A percentile compares a stretch with the other conserved stretches of the same genome.
Evolutionary conservation across 2,329 filamentous ascomycete genomes (phyloP).

Genomic region (Xylariaceae sp.): DNA sequence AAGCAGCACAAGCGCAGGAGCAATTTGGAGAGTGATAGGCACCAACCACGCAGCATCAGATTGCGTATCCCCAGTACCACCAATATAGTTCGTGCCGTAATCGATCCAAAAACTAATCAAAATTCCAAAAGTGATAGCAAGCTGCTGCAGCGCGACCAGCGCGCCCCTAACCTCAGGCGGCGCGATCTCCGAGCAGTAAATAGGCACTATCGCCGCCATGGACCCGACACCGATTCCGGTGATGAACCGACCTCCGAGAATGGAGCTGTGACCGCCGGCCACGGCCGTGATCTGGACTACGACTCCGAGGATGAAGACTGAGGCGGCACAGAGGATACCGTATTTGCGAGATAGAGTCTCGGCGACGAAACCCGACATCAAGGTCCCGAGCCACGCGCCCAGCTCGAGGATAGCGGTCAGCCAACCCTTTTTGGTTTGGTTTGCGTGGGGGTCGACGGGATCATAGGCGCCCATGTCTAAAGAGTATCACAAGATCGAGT

Average conservation of each 20-base stretch:
- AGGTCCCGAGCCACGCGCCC: constrained; percentile 70
- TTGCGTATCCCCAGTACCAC: constrained; percentile 48
- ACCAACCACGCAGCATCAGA: constrained; percentile 69
- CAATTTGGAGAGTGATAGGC: constrained; percentile 67
- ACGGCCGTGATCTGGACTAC: constrained; percentile 63
- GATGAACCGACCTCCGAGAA: constrained; percentile 68
- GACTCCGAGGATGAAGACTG: constrained; percentile 67
- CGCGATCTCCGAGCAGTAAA: constrained; percentile 46
- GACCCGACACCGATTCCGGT: constrained; percentile 69
- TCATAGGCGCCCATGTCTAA: constrained; percentile 55
- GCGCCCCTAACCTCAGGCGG: constrained; percentile 41
- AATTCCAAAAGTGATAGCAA: constrained; percentile 57
- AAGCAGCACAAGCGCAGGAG: constrained; percentile 62
- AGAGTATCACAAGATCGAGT: not conserved
- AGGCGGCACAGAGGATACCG: constrained; percentile 61
- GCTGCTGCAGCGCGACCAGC: constrained; percentile 45
- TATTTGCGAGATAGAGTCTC: constrained; percentile 67
- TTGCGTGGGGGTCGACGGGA: constrained; percentile 38
- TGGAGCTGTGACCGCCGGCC: constrained; percentile 51
- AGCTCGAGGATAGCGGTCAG: constrained; percentile 68
- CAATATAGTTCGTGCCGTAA: constrained; percentile 64
- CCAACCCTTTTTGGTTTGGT: constrained; percentile 56
- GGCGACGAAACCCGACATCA: constrained; percentile 68
- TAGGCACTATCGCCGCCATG: constrained; percentile 63
- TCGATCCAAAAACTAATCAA: constrained; percentile 64